Percentiles rank a stretch among this genome's conserved stretches.
These are phyloP conservation scores for Russula sp. DNA, from an alignment of 768 basidiomycete species.

Conservation along the genomic window DNA sequence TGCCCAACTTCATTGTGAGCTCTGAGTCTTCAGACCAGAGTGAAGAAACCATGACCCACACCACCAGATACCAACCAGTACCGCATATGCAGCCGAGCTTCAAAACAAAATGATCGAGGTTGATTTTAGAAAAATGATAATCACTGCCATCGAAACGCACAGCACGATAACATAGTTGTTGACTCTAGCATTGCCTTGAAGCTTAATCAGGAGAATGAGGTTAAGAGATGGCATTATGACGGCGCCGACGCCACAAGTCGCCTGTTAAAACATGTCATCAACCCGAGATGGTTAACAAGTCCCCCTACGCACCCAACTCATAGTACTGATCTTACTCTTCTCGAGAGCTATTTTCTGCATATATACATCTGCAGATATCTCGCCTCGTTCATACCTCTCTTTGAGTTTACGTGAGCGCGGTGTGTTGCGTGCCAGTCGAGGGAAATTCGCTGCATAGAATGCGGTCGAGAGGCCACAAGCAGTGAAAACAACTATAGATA, in stretches of 20 bases:
- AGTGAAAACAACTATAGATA: conserved; percentile 75
- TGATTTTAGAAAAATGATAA: too few species aligned
- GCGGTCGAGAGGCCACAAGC: conserved; percentile 75
- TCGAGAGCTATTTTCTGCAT: conserved; percentile 71
- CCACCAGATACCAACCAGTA: conserved; percentile 82
- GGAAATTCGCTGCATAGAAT: conserved; percentile 74
- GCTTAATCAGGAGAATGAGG: conserved; percentile 60
- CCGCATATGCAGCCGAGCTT: conserved; percentile 47
- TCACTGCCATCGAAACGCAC: conserved; percentile 32
- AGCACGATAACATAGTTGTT: conserved; percentile 69
- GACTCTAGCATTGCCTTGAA: conserved; percentile 48
- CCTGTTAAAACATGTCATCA: conserved; percentile 32
- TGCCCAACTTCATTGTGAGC: conserved; percentile 23
- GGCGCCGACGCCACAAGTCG: conserved; percentile 72
- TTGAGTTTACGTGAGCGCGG: conserved; percentile 47
- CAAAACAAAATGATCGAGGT: too few species aligned
- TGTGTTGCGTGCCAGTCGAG: conserved; percentile 75
- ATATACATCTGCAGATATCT: conserved; percentile 54
- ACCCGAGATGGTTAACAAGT: too few species aligned
- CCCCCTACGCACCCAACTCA: conserved; percentile 54
- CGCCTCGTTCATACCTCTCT: conserved; percentile 50
- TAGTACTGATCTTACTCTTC: conserved; percentile 81
- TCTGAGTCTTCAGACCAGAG: too few species aligned
- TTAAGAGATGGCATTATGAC: conserved; percentile 58
- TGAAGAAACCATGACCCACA: conserved; percentile 39